Conservation (phyloP, 257 asterid genomes). For the Solanum chiquidenum region DNA sequence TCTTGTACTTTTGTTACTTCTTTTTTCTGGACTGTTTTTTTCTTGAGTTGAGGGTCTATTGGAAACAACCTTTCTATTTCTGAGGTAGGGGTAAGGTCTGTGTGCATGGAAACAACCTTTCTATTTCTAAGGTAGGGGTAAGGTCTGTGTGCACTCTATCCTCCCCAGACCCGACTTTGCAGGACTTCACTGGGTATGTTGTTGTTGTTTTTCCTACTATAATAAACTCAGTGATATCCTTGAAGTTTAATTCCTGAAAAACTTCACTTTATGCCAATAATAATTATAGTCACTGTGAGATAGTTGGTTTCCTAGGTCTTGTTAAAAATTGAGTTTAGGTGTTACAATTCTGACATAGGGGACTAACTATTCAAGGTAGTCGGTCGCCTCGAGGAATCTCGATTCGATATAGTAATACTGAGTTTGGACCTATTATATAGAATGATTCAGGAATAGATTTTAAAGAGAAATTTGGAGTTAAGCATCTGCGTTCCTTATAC, state of each 20-base stretch:
- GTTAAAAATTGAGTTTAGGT: neutral
- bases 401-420: neutral
- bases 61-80: neutral
- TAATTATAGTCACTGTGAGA: neutral
- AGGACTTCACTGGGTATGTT: neutral
- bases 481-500: neutral
- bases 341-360: neutral
- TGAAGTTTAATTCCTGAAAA: neutral
- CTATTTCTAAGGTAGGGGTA: no score
- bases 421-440: neutral
- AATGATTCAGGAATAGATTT: neutral
- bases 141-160: rapidly evolving
- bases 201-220: neutral
- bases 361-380: neutral
- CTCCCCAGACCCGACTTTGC: neutral
- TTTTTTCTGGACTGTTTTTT: neutral
- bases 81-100: neutral
- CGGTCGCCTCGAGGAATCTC: neutral
- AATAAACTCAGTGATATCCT: neutral
- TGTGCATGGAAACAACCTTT: no score
- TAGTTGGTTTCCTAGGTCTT: neutral
- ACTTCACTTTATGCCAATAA: neutral
- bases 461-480: neutral
- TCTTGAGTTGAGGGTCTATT: neutral
- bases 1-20: neutral